Evolutionary conservation across 2,329 filamentous ascomycete species (phyloP).

Genomic region (Rutstroemia sp.): DNA sequence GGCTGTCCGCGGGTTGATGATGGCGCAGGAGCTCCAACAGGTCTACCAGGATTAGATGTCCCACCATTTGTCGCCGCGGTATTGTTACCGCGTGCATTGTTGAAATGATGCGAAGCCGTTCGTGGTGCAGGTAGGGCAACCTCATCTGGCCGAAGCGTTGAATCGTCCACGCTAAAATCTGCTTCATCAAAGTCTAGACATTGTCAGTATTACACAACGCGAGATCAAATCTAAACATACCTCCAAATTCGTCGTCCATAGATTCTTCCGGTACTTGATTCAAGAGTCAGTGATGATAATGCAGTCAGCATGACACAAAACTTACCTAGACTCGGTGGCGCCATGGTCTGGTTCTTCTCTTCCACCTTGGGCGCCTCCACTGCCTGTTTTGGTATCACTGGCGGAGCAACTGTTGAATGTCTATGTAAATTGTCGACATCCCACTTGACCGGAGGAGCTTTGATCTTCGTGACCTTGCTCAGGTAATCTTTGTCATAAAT

Average conservation of each 20-base stretch:
- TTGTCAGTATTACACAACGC: conserved; percentile 27
- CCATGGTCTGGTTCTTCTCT: conserved; percentile 15
- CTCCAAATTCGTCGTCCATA: conserved; percentile 48
- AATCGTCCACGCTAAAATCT: conserved; percentile 62
- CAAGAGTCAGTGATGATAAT: conserved; percentile 14
- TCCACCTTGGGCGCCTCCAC: conserved; percentile 25
- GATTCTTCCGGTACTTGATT: conserved; percentile 32
- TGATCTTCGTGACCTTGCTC: conserved; percentile 82
- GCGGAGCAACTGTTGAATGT: conserved; percentile 55
- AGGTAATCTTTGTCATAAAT: conserved; percentile 96
- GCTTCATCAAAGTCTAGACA: conserved; percentile 64
- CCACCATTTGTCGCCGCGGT: conserved; percentile 6
- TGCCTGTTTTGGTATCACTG: conserved; percentile 19
- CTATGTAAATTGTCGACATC: conserved; percentile 74
- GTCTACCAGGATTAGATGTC: conserved; percentile 25
- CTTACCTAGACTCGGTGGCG: not conserved
- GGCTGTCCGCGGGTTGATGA: conserved; percentile 17
- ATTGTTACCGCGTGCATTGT: conserved; percentile 14
- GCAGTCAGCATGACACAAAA: not conserved
- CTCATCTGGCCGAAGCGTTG: conserved; percentile 66
- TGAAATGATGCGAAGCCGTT: conserved; percentile 17
- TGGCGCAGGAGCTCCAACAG: conserved; percentile 11
- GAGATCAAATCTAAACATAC: conserved; percentile 36
- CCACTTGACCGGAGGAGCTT: conserved; percentile 69
- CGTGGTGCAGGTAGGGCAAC: conserved; percentile 46